Conservation (phyloP, 2,329 filamentous ascomycete species). For the Dactylella cylindrospora region DNA sequence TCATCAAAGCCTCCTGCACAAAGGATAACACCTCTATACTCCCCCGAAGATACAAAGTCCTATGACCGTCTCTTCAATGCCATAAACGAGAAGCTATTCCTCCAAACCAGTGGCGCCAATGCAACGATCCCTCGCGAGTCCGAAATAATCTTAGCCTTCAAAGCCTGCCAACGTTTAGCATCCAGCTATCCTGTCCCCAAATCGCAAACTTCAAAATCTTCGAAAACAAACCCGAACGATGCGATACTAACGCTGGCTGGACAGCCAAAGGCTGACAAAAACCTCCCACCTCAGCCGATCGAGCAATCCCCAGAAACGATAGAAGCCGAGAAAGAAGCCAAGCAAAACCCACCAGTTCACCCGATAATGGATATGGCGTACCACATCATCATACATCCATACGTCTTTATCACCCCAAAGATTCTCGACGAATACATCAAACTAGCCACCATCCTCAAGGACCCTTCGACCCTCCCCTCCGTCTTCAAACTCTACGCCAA, state of each 20-base stretch:
- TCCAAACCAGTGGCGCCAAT: constrained; percentile 27
- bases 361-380: constrained; percentile 58
- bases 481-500: constrained; percentile 79
- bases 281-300: constrained; percentile 11
- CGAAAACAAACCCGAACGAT: constrained; percentile 50
- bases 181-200: constrained; percentile 46
- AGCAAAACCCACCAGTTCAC: constrained; percentile 35
- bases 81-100: constrained; percentile 39
- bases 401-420: constrained; percentile 75
- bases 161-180: constrained; percentile 46
- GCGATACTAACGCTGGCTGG: constrained; percentile 54
- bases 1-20: not conserved
- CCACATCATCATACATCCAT: constrained; percentile 69
- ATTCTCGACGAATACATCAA: constrained; percentile 74
- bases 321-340: constrained; percentile 46
- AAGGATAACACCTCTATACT: constrained; percentile 27
- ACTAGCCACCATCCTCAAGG: constrained; percentile 71
- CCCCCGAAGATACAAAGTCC: constrained; percentile 20
- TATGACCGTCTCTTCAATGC: constrained; percentile 31
- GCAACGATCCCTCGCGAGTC: constrained; percentile 43
- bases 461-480: constrained; percentile 73
- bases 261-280: constrained; percentile 48
- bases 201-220: constrained; percentile 40
- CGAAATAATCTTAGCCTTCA: constrained; percentile 45
- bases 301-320: constrained; percentile 49